Percentiles rank a stretch among this genome's conserved stretches.
These are phyloP conservation scores for Globisporangium paddicum DNA, from an alignment of 352 stramenopile species.

Conservation along the genomic window DNA sequence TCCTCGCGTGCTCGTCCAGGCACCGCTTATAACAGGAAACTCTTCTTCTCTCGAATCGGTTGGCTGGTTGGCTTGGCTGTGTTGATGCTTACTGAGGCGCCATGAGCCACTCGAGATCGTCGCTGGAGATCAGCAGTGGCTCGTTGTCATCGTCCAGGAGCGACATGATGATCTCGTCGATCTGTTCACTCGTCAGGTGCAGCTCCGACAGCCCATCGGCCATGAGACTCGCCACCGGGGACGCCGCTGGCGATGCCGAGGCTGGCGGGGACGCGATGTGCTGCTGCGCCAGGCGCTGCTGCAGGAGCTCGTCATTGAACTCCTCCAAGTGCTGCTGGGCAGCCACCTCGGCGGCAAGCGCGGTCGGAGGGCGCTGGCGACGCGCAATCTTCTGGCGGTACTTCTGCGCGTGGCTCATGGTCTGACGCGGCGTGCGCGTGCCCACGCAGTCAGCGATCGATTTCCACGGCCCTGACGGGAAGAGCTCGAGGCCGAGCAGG, in stretches of 20 bases:
- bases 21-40: not conserved
- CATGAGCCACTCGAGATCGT: not conserved
- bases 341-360: not conserved
- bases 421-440: slow-evolving; percentile 42
- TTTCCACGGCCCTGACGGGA: slow-evolving; percentile 40
- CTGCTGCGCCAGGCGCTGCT: too few relatives aligned
- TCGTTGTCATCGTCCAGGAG: not conserved
- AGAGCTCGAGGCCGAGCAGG: slow-evolving; percentile 38
- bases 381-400: slow-evolving; percentile 45
- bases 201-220: not conserved
- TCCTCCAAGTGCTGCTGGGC: not conserved
- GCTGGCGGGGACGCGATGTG: not conserved
- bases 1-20: not conserved
- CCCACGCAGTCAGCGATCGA: slow-evolving; percentile 37
- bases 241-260: not conserved
- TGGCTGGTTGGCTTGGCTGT: not conserved
- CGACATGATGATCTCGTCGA: slow-evolving; percentile 10
- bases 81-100: not conserved
- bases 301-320: not conserved
- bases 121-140: not conserved
- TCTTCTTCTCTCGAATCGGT: not conserved
- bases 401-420: too few relatives aligned
- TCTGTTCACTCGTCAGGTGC: slow-evolving; percentile 8
- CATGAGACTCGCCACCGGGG: not conserved
- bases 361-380: not conserved